Base-by-base conservation (phyloP, 805 yeast genomes). In the Diddensiella santjacobensis region DNA sequence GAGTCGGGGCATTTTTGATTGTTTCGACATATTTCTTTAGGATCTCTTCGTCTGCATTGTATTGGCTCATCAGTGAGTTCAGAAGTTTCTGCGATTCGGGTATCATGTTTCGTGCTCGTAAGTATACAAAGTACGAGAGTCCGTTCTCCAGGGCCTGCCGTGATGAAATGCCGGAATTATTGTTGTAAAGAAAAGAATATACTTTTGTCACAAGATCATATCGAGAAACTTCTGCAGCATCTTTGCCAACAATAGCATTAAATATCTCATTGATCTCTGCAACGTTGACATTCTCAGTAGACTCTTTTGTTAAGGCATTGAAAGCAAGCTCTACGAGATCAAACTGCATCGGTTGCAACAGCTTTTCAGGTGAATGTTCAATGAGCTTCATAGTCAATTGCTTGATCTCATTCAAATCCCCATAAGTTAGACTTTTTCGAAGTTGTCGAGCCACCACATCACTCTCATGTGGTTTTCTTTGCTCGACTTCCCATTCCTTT, bases 31-130 rank as follows among this genome's bases (percentile, higher is more conserved):
- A 36, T 11, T 36, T 39, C 4, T 18, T 1, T 4, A 58, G 17
- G 1, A 49, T 17, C 23, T 43, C 47, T 2, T 45, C 43, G 10
- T 48, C 50, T 3, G 22, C 10, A 1, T 40, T 37, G 30, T 53
- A 45, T 18, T 50, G 51, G 17, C 26, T 45, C 19, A 56, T 37
- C 23, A 58, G 39, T 4, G 56, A 54, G 10, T 33, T 40, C 4
- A 61, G 45, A 35, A 60, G 42, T 45, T 49, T 49, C 11, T 39
- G 31, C 2, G 64, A 49, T 40, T 62, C 64, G 3, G 22, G 42
- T 2, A 43, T 29, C 45, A 45, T 47, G 5, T 55, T 54, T 33
- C 47, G 40, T 8, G 43, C 30, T 4, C 62, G 41, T 36, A 63
- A 48, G 20, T 54, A 44, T 35, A 37, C 24, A 41, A 54, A 54